Evolutionary conservation across 495 filamentous ascomycete species (phyloP).

Genomic region (Penicillium salamii): DNA sequence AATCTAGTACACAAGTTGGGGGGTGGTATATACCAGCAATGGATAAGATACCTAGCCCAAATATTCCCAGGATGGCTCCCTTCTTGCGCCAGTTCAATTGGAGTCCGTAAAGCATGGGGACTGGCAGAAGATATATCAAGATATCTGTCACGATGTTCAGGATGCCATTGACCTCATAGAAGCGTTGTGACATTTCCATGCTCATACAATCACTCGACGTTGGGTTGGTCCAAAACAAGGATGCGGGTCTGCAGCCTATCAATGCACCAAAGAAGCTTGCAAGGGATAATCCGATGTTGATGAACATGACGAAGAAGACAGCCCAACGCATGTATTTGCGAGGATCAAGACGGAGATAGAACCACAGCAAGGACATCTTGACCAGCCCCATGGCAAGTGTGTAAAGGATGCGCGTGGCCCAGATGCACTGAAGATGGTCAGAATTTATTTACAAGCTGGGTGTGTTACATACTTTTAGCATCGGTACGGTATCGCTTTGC

Average conservation of each 20-base stretch:
- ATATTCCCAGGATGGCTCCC: background rate
- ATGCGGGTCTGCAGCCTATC: background rate
- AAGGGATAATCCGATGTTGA: background rate
- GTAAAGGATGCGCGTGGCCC: slow-evolving; percentile 9
- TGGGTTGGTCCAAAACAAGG: background rate
- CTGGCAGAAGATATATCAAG: background rate
- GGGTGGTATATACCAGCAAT: background rate
- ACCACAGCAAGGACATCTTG: slow-evolving; percentile 17
- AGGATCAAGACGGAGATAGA: slow-evolving; percentile 16
- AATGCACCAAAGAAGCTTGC: background rate
- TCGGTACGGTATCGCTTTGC: background rate
- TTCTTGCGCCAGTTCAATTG: background rate
- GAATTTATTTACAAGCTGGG: background rate
- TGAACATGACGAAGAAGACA: background rate
- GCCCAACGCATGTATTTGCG: slow-evolving; percentile 11
- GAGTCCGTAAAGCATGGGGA: background rate
- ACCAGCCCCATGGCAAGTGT: slow-evolving; percentile 4
- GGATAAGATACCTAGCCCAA: background rate
- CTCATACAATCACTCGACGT: background rate
- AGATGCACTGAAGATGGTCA: slow-evolving; percentile 1
- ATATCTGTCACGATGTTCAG: background rate
- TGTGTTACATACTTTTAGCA: slow-evolving; percentile 8
- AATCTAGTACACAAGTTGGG: background rate
- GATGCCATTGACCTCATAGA: background rate
- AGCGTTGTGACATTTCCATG: background rate